Evolutionary conservation across 495 filamentous ascomycete species (phyloP).

Genomic region (Lepraria neglecta): DNA sequence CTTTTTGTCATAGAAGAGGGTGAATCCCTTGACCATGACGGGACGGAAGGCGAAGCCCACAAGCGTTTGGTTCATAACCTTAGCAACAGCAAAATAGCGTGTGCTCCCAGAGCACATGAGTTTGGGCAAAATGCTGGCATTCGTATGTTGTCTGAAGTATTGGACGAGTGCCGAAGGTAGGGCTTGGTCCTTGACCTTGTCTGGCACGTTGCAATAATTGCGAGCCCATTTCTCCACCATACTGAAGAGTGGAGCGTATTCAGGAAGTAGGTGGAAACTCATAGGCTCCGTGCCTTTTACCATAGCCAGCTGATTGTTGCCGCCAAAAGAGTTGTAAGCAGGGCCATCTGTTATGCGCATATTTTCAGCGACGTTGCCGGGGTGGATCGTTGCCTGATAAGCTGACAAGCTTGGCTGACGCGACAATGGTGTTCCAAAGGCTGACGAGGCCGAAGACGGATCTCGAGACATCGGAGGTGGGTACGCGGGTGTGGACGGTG

Average conservation of each 20-base stretch:
- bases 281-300: not conserved
- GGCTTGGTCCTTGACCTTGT: conserved; percentile 12
- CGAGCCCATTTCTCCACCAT: conserved; percentile 11
- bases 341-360: not conserved
- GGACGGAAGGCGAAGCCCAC: conserved; percentile 23
- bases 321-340: not conserved
- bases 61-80: conserved; percentile 29
- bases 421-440: no score
- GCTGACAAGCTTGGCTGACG: not conserved
- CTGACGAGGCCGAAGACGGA: not conserved
- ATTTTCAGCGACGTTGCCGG: not conserved
- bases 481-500: not conserved
- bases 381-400: not conserved
- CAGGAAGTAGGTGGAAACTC: not conserved
- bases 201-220: conserved; percentile 20
- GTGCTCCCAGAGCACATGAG: conserved; percentile 26
- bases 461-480: not conserved
- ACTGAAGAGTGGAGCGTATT: conserved; percentile 17
- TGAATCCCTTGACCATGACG: conserved; percentile 10
- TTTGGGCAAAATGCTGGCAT: conserved; percentile 15
- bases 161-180: conserved; percentile 7
- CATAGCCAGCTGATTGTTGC: not conserved
- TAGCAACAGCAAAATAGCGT: conserved; percentile 26
- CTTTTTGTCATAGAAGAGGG: conserved; percentile 17
- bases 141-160: conserved; percentile 24